These are phyloP conservation scores for Antrodiella citrinella DNA, from an alignment of 768 basidiomycete species.

Conservation along the genomic window DNA sequence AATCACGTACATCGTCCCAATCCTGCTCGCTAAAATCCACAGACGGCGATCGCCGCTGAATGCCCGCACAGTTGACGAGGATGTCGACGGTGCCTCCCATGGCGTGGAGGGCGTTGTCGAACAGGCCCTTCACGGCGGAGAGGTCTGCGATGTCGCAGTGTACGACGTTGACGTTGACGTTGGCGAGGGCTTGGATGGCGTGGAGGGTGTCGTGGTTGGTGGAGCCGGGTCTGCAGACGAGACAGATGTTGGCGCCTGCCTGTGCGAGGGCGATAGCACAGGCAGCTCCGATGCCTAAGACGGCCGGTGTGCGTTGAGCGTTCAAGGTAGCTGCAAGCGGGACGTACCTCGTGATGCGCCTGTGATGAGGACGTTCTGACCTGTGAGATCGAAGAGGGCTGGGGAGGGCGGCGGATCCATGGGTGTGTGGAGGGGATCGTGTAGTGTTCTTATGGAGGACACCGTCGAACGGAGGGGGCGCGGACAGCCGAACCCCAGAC, in stretches of 20 bases:
- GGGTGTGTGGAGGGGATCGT: not conserved
- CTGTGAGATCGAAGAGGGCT: constrained; percentile 58
- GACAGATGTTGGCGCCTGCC: constrained; percentile 43
- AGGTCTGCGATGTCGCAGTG: constrained; percentile 51
- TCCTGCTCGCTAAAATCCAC: constrained; percentile 57
- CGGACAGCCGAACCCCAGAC: too few relatives aligned
- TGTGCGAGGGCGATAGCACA: constrained; percentile 48
- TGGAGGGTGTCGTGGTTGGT: constrained; percentile 29
- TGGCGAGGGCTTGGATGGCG: constrained; percentile 28
- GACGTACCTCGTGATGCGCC: constrained; percentile 65
- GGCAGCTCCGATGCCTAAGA: constrained; percentile 44
- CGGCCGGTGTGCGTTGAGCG: not conserved
- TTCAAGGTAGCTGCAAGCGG: not conserved
- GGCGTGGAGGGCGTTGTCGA: constrained; percentile 37
- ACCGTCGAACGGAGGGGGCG: too few relatives aligned
- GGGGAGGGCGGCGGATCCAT: constrained; percentile 51
- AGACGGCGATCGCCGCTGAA: constrained; percentile 51
- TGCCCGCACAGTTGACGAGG: constrained; percentile 65
- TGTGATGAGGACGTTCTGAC: constrained; percentile 69
- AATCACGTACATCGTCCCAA: constrained; percentile 65
- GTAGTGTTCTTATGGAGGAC: too few relatives aligned
- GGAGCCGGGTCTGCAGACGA: constrained; percentile 34
- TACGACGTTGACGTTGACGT: constrained; percentile 31
- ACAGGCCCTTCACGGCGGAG: constrained; percentile 39
- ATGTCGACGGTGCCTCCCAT: constrained; percentile 51